phyloP scores from a whole-genome alignment of 2,329 filamentous ascomycete species.

The Calonectria multiphialidica region DNA sequence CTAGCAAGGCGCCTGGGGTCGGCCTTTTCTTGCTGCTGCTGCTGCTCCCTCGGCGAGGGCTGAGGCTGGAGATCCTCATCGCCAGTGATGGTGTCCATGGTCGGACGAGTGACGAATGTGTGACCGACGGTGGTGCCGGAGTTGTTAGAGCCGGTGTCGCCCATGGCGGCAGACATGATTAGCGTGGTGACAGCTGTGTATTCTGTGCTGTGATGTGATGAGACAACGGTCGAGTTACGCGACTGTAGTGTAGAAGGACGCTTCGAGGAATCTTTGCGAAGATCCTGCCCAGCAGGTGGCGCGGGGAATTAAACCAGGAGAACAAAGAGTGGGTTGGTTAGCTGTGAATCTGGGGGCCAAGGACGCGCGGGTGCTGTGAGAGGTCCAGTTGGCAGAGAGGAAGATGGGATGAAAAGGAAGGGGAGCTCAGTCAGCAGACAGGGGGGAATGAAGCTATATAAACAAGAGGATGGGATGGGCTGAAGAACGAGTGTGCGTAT shows the following conservation, averaged over 20 bases:
- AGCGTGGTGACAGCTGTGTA: neutral
- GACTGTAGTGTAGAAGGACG: neutral
- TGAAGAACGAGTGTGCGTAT: constrained; percentile 11
- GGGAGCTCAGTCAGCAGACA: constrained; percentile 22
- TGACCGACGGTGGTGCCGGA: constrained; percentile 9
- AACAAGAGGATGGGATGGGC: constrained; percentile 12
- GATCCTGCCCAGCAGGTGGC: constrained; percentile 42
- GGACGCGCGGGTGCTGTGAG: neutral
- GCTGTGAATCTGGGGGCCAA: neutral
- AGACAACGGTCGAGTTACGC: neutral
- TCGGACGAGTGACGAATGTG: constrained; percentile 18
- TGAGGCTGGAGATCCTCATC: neutral
- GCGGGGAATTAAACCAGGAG: neutral
- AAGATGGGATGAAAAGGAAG: constrained; percentile 24
- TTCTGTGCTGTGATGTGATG: neutral
- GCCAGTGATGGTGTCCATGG: constrained; percentile 16
- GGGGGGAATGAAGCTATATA: constrained; percentile 24
- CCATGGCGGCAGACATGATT: constrained; percentile 33
- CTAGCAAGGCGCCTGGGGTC: constrained; percentile 39
- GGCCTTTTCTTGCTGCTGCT: constrained; percentile 6
- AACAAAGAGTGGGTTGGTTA: neutral
- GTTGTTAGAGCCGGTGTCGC: constrained; percentile 33
- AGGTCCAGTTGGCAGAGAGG: neutral
- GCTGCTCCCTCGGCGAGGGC: neutral
- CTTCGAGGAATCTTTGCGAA: neutral